Conservation (phyloP, 1,284 basidiomycete genomes). For the Marasmius sp. region DNA sequence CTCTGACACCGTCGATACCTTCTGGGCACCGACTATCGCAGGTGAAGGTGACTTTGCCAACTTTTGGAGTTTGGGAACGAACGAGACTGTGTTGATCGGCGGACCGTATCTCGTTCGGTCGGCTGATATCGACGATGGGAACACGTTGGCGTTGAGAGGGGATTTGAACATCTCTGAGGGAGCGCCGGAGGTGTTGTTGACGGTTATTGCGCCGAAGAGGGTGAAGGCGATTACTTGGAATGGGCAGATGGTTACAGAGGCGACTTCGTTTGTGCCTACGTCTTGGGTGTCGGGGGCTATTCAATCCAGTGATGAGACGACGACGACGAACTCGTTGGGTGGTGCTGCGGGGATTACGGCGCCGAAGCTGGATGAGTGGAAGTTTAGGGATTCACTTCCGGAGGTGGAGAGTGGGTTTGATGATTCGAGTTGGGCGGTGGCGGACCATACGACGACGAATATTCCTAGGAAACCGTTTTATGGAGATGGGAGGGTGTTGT, state of each 20-base stretch:
- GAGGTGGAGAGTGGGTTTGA: neutral
- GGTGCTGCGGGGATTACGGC: neutral
- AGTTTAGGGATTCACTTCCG: constrained; percentile 2
- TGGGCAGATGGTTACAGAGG: constrained; percentile 43
- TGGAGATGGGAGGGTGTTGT: constrained; percentile 1
- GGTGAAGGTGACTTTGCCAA: constrained; percentile 34
- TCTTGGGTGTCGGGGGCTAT: neutral
- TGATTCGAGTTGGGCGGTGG: neutral
- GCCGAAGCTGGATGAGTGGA: neutral
- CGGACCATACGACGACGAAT: constrained; percentile 1
- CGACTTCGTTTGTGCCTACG: constrained; percentile 29
- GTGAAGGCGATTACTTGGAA: constrained; percentile 70
- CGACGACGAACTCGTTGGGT: neutral
- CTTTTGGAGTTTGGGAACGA: constrained; percentile 53
- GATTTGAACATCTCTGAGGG: constrained; percentile 39
- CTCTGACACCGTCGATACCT: constrained; percentile 55
- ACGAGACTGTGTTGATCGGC: constrained; percentile 50
- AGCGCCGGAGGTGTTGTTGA: constrained; percentile 34
- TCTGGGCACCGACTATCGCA: constrained; percentile 38
- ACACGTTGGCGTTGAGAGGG: constrained; percentile 41
- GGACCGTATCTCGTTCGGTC: constrained; percentile 58
- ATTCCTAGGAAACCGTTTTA: neutral
- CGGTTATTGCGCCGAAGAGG: constrained; percentile 50
- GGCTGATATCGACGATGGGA: constrained; percentile 38
- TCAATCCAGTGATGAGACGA: constrained; percentile 19